A percentile compares a stretch with the other conserved stretches of the same genome.
Conservation (phyloP, 257 asterid genomes). For the Scutellaria galericulata region DNA sequence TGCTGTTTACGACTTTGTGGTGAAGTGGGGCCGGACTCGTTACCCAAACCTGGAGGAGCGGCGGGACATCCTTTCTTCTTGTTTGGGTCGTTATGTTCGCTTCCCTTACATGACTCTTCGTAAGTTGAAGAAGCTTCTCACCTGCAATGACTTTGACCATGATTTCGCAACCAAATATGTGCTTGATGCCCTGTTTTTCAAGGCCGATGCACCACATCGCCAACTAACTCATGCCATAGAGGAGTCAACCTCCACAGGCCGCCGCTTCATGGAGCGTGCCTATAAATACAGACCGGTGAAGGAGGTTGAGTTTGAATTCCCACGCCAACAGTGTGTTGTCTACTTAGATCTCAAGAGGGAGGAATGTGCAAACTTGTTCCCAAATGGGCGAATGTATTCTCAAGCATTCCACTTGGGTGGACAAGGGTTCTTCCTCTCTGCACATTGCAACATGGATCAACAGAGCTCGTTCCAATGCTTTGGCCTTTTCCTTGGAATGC, state of each 20-base stretch:
- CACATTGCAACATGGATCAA: constrained; percentile 95
- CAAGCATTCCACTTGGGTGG: constrained; percentile 95
- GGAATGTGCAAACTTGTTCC: constrained; percentile 70
- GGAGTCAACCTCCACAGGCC: constrained; percentile 53
- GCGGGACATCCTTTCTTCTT: constrained; percentile 60
- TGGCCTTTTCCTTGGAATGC: constrained; percentile 93
- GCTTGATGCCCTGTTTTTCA: constrained; percentile 76
- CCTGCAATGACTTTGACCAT: constrained; percentile 69
- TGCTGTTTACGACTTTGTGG: constrained; percentile 77
- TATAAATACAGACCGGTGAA: constrained; percentile 87
- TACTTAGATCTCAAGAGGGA: constrained; percentile 84
- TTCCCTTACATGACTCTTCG: constrained; percentile 78
- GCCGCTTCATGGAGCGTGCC: constrained; percentile 69
- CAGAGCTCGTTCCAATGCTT: constrained; percentile 82
- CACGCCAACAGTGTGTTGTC: constrained; percentile 84
- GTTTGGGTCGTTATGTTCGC: constrained; percentile 64
- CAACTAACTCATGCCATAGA: constrained; percentile 65
- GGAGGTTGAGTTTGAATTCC: constrained; percentile 77
- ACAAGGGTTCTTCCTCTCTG: constrained; percentile 92
- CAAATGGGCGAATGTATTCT: constrained; percentile 82
- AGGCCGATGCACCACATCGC: constrained; percentile 81
- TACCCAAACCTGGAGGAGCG: constrained; percentile 66
- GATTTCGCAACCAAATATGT: constrained; percentile 66
- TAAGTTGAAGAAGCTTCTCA: constrained; percentile 72
- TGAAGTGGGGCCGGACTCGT: constrained; percentile 71